Evolutionary conservation across 2,329 filamentous ascomycete species (phyloP), one percentile per base, ranked within the genome.

Genomic region (Neopestalotiopsis clavispora): DNA sequence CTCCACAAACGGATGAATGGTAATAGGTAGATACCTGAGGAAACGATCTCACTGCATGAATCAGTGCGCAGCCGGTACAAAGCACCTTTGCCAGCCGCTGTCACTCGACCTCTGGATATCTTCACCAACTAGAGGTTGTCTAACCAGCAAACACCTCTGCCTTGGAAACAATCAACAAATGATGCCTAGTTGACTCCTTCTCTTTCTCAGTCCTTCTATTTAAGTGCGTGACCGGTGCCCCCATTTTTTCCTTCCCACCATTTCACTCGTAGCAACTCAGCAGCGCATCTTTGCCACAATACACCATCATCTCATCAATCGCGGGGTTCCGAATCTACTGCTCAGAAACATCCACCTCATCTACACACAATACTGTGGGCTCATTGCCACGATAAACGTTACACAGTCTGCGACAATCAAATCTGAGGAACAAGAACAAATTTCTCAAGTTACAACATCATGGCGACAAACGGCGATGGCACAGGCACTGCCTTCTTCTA

Each of bases 401-500:
- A n/a, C 45, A 9, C 17, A 52, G 9, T 52, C n/a, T 38, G 34
- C 6, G 34, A 10, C 45, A 7, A 52, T 6, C 45, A 52, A 6
- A 20, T 4, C 45, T 10, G 10, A 10, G 34, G 6, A 38, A 10
- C 34, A 38, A 52, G 6, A 52, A 23, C 9, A 20, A 52, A 9
- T 52, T 45, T 58, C 56, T 20, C 4, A 12, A 30, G 6, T 12
- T 23, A 34, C 14, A 30, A 28, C 5, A 62, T 63, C 69, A 70
- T 42, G 66, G 72, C 73, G 69, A 60, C 68, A 17, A 63, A 61
- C 40, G 65, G 72, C 32, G 52, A 68, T 49, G 65, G 65, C 40
- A 75, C 75, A 12, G 71, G 79, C 57, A 83, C 83, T 3, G 86
- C 84, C 30, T 90, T 90, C 76, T 89, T 90, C 75, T 90, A 90